Base-by-base conservation (phyloP, 331 rosid species). In the Stylosanthes scabra region DNA sequence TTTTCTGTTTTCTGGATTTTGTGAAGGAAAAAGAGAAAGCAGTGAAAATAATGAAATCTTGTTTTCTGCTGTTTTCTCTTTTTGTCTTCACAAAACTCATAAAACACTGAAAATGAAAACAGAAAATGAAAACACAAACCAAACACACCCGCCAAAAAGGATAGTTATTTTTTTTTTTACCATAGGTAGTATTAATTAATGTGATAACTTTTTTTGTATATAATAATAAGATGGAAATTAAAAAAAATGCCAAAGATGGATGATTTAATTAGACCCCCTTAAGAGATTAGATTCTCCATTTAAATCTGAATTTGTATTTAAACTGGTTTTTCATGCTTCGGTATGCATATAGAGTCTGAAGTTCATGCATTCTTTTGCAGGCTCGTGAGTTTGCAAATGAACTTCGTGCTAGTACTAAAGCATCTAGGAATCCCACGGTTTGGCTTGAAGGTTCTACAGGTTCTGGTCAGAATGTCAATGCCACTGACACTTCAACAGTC, bases 381-480 rank as follows among this genome's bases (percentile, higher is more conserved):
- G 99, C 99, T 66, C 97, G 99, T 60, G 99, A 95, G 70, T 95
- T 95, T 85, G 99, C 99, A 75, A 95, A 88, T 78, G 99, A 95
- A 84, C 99, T 95, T 72, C 99, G 97, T 75, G 97, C 99, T 74
- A 86, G 99, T 75, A 95, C 97, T 59, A 95, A 95, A 83, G 97
- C 97, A 51, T 87, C 99, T 15, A 88, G 93, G 86, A 95, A 86
- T 82, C 96, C 93, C 63, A 90, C 97, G 31, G 91, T 88, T 68
- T 91, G 99, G 99, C 99, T 95, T 68, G 99, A 95, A 84, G 96
- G 86, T 63, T 88, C 97, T 6, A 55, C 96, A 58, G 99, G 93
- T 56, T 83, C 97, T 78, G 94, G 97, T 80, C 97, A 91, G 80
- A 95, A 84, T 86, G 90, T 64, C 54, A 95, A 91, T 84, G 92